Evolutionary conservation across 179 eudicot genomes (phyloP).

Genomic region (Silene vulgaris): DNA sequence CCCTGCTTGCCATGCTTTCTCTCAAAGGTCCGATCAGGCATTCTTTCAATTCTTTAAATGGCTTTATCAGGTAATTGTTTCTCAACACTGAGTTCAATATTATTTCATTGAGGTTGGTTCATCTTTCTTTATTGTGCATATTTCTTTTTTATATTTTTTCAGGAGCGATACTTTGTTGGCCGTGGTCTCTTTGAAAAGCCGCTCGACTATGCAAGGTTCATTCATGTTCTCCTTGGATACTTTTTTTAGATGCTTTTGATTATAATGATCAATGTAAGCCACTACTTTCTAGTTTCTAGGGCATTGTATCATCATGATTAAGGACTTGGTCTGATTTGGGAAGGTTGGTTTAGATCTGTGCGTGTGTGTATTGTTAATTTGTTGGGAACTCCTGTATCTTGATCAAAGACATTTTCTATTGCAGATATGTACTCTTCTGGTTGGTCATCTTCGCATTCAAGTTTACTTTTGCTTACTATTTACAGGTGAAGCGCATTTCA

Average conservation of each 20-base stretch:
- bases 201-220: constrained; percentile 77
- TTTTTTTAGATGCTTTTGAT: neutral
- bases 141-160: constrained; percentile 20
- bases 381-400: constrained; percentile 13
- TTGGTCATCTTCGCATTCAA: constrained; percentile 83
- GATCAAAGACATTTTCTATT: constrained; percentile 12
- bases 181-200: constrained; percentile 92
- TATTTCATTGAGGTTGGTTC: neutral
- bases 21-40: constrained; percentile 71
- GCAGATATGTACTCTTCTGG: constrained; percentile 88
- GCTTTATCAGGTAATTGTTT: constrained; percentile 73
- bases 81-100: constrained; percentile 5
- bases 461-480: constrained; percentile 81
- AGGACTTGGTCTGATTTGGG: neutral
- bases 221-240: neutral
- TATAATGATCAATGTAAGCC: neutral
- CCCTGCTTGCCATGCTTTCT: constrained; percentile 79
- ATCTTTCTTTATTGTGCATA: neutral
- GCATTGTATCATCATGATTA: neutral
- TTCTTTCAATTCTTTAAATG: constrained; percentile 95
- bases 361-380: neutral
- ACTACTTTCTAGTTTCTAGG: neutral
- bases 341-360: neutral
- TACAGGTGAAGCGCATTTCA: constrained; percentile 59
- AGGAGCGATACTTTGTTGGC: constrained; percentile 97